Base-by-base conservation (phyloP, 2,329 filamentous ascomycete species). In the Talaromyces sp. region DNA sequence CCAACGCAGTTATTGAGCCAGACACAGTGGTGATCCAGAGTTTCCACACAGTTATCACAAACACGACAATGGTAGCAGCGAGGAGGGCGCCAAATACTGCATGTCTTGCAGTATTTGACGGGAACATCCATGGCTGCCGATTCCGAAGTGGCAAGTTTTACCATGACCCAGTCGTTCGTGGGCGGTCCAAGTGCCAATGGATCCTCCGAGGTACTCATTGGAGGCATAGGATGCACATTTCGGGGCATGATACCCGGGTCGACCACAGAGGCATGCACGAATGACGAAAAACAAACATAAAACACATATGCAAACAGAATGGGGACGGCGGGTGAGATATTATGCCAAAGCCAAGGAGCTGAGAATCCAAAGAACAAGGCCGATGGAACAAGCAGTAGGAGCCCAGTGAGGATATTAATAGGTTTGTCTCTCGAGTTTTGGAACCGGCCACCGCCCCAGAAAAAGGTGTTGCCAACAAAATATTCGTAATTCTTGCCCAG, bases 1-100 rank as follows among this genome's bases (percentile, higher is more conserved):
- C 94, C 94, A 45, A 99, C 88, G 65, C 94, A 99, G 72, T 99
- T 99, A 76, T 99, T 99, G 58, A 99, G 84, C 94, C 94, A 99
- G 14, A 97, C 92, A 67, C 94, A 99, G 74, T 99, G 94, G 68
- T 99, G 94, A 68, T 99, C 94, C 62, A 97, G 91, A 0, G 91
- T 96, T 73, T 99, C 94, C 55, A 99, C 85, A 71, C 94, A 99
- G 72, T 95, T 97, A 75, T 99, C 93, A 75, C 94, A 99, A 24
- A 96, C 83, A 52, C 94, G 89, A 75, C 94, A 99, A 75, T 99
- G 94, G 69, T 99, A 95, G 53, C 91, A 91, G 53, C 94, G 89
- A 24, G 93, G 92, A 32, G 94, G 94, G 2, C 94, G 89, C 94
- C 94, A 99, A 62, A 99, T 92, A 67, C 91, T 91, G 79, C 94